Conservation (phyloP, 495 filamentous ascomycete species). For the Neurospora tetraspora region DNA sequence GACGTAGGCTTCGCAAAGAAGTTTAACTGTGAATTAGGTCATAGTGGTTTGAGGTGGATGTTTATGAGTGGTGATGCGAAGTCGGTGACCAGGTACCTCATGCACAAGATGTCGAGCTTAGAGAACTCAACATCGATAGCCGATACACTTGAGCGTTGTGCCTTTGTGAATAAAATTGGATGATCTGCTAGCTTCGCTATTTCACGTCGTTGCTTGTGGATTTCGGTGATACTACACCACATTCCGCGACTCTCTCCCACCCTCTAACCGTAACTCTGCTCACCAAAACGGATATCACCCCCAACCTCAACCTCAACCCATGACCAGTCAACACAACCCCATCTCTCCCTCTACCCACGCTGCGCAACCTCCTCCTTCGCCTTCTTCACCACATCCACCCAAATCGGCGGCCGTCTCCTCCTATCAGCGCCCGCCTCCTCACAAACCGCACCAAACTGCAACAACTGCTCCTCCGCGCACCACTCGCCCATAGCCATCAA, state of each 20-base stretch:
- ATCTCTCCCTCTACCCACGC: background rate
- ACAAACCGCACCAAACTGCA: conserved; percentile 56
- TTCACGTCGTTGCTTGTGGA: background rate
- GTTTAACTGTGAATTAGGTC: too few relatives aligned
- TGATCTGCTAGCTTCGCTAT: background rate
- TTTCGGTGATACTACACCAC: background rate
- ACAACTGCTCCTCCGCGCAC: conserved; percentile 61
- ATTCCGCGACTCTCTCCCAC: background rate
- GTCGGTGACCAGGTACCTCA: too few relatives aligned
- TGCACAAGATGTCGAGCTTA: too few relatives aligned
- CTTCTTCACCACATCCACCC: conserved; percentile 24
- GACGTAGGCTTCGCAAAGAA: too few relatives aligned
- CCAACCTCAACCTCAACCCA: background rate
- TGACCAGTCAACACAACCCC: background rate
- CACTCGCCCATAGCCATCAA: conserved; percentile 79
- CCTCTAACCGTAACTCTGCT: background rate
- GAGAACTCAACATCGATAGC: too few relatives aligned
- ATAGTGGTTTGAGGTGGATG: too few relatives aligned
- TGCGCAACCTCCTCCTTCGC: conserved; percentile 1
- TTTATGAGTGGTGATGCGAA: too few relatives aligned
- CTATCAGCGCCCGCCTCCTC: conserved; percentile 32
- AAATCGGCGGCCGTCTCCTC: conserved; percentile 13
- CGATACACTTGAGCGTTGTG: background rate
- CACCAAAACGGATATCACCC: background rate
- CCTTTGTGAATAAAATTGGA: background rate